These are phyloP conservation scores for Starmerella gropengiesseri DNA, from an alignment of 805 yeast genomes.

Conservation along the genomic window DNA sequence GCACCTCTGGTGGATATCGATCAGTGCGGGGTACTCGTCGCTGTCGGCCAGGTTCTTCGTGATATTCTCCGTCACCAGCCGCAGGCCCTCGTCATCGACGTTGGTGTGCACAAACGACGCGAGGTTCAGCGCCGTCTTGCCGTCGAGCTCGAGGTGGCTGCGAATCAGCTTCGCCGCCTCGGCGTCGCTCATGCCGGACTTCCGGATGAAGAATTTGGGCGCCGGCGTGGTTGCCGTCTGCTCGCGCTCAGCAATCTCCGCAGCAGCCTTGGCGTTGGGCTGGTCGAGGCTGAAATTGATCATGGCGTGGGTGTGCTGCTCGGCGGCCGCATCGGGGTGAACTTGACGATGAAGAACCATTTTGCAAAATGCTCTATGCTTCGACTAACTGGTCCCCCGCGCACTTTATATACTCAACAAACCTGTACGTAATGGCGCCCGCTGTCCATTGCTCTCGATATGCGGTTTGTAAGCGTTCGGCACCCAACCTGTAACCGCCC, in stretches of 20 bases:
- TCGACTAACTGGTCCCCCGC: no score
- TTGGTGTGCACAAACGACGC: slow-evolving; percentile 84
- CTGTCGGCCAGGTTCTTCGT: slow-evolving; percentile 85
- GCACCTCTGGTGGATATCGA: slow-evolving; percentile 72
- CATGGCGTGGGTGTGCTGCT: neutral
- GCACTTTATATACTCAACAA: neutral
- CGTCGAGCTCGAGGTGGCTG: slow-evolving; percentile 71
- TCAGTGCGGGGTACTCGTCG: slow-evolving; percentile 82
- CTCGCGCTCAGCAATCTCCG: slow-evolving; percentile 1
- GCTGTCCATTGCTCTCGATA: no score
- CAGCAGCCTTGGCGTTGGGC: neutral
- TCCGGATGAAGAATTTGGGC: slow-evolving; percentile 53
- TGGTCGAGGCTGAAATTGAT: neutral
- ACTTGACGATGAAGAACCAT: no score
- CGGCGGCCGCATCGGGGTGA: neutral
- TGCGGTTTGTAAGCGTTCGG: no score
- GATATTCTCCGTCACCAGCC: slow-evolving; percentile 55
- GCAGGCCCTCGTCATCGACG: slow-evolving; percentile 42
- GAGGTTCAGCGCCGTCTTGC: slow-evolving; percentile 69
- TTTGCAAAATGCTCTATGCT: no score
- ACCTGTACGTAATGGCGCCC: neutral
- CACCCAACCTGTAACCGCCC: no score
- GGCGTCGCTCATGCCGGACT: slow-evolving; percentile 41
- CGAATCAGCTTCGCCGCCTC: slow-evolving; percentile 53
- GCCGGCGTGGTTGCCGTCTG: slow-evolving; percentile 21